phyloP scores from a whole-genome alignment of 2,329 filamentous ascomycete species.

The Trichoderma atroviride region DNA sequence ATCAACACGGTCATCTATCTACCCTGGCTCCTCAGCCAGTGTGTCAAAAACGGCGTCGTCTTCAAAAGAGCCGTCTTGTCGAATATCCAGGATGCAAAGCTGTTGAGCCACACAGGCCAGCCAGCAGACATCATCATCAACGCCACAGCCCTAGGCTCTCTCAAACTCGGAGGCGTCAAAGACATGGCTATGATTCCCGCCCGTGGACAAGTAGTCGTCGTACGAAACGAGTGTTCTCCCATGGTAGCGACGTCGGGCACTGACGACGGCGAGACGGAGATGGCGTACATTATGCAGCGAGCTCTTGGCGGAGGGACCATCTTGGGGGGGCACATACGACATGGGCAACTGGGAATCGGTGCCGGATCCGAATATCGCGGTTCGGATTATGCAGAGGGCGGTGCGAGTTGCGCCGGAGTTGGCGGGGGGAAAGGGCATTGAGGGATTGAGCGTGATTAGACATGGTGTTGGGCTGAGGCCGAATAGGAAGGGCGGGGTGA shows the following conservation, averaged over 20 bases:
- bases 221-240: constrained; percentile 72
- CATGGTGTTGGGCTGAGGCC: constrained; percentile 84
- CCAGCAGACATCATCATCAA: constrained; percentile 76
- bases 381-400: constrained; percentile 81
- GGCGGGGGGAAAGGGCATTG: constrained; percentile 66
- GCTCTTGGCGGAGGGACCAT: constrained; percentile 80
- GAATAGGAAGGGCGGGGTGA: constrained; percentile 69
- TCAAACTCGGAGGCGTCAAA: constrained; percentile 77
- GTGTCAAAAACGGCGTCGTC: constrained; percentile 70
- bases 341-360: constrained; percentile 77
- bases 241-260: constrained; percentile 74
- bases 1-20: constrained; percentile 91
- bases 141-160: constrained; percentile 77
- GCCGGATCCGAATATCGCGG: constrained; percentile 77
- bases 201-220: constrained; percentile 81
- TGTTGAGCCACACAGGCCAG: constrained; percentile 54
- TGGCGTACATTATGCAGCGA: constrained; percentile 80
- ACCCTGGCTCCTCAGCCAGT: constrained; percentile 81
- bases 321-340: constrained; percentile 84
- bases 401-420: constrained; percentile 67
- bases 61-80: constrained; percentile 64
- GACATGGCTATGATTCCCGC: constrained; percentile 74
- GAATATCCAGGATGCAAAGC: constrained; percentile 72
- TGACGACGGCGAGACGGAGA: constrained; percentile 72
- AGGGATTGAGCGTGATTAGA: constrained; percentile 73